Base-by-base conservation (phyloP, 169 alveolate species). In the Amoebophrya sp. region DNA sequence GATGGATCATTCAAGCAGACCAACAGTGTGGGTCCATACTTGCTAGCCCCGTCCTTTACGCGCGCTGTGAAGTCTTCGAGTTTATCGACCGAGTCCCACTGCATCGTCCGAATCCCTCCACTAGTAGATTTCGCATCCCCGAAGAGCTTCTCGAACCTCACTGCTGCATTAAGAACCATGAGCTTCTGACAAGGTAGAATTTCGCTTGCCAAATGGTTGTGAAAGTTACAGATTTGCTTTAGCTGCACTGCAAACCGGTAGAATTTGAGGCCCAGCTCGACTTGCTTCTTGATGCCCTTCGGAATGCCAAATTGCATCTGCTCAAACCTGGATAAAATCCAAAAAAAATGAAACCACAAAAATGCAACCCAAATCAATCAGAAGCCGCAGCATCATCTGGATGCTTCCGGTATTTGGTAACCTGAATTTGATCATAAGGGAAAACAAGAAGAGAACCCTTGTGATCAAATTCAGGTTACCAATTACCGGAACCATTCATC, bases 161-260 rank as follows among this genome's bases (percentile, higher is more conserved):
- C 94, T 0, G 98, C 98, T 78, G 96, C 95, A 78, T 96, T 96
- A 26, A 96, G 94, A 78, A 97, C 93, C 98, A 97, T 95, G 33
- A 97, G 95, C 91, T 95, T 96, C 92, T 97, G 97, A 89, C 97
- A 96, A 40, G 97, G 97, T 89, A 97, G 96, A 90, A 97, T 95
- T 90, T 97, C 96, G 29, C 96, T 93, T 26, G 96, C 93, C 96
- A 97, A 95, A 3, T 94, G 92, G 95, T 97, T 97, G 95, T 96
- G 96, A 95, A 97, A 97, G 95, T 96, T 96, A 89, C 98, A 98
- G 29, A 97, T 96, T 93, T 96, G 96, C 92, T 96, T 96, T 90
- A 97, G 94, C 92, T 97, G 96, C 90, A 97, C 96, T 24, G 98
- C 98, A 93, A 96, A 93, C 65, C 94, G 93, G 41, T 90, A 90